A percentile compares a stretch with the other conserved stretches of the same genome.
Evolutionary conservation across 139 green algal species (phyloP).

Genomic region (Zygnema cylindricum): DNA sequence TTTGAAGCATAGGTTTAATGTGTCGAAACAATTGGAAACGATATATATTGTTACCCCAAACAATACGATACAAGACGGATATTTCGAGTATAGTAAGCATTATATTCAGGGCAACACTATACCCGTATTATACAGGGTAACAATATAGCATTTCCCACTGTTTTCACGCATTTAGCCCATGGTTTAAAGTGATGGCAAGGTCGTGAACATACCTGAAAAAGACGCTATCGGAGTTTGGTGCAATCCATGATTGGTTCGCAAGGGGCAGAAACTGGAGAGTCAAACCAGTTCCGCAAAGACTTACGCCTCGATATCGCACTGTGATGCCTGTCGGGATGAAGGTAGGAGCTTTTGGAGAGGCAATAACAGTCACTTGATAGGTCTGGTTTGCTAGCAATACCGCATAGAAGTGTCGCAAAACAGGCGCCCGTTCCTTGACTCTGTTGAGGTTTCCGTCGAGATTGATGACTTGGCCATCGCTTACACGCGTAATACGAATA

Average conservation of each 20-base stretch:
- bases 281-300: neutral
- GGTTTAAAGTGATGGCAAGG: too few relatives aligned
- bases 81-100: too few relatives aligned
- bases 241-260: neutral
- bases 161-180: too few relatives aligned
- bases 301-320: slow-evolving; percentile 2
- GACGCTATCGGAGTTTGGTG: neutral
- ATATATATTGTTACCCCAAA: too few relatives aligned
- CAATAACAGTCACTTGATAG: neutral
- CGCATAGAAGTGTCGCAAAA: neutral
- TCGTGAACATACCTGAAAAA: neutral
- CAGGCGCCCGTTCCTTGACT: neutral
- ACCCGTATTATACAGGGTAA: too few relatives aligned
- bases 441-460: neutral
- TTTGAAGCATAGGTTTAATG: too few relatives aligned
- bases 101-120: too few relatives aligned
- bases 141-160: too few relatives aligned
- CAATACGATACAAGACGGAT: too few relatives aligned
- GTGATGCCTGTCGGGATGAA: neutral
- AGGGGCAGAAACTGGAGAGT: neutral
- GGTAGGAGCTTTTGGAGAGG: neutral
- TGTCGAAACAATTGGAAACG: too few relatives aligned
- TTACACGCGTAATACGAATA: neutral
- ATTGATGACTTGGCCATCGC: neutral
- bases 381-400: neutral